phyloP scores from a whole-genome alignment of 2,329 filamentous ascomycete species.

The Neonectria punicea region DNA sequence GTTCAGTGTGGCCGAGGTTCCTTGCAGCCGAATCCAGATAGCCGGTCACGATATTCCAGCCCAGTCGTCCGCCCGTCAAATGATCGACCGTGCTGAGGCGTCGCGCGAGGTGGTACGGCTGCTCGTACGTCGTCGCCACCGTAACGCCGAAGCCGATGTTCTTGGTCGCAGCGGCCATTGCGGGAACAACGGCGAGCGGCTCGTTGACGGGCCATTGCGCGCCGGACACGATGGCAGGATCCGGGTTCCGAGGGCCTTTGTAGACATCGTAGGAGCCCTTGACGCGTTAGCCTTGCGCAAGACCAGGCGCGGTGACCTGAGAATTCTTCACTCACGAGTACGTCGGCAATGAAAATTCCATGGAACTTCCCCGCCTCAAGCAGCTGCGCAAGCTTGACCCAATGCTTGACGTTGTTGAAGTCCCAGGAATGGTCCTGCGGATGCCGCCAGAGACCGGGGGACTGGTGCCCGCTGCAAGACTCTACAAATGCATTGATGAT shows the following conservation, averaged over 20 bases:
- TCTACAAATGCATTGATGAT: conserved; percentile 57
- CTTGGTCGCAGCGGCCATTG: conserved; percentile 74
- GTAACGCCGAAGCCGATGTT: conserved; percentile 77
- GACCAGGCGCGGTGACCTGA: not conserved
- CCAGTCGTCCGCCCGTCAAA: conserved; percentile 67
- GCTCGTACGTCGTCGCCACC: conserved; percentile 74
- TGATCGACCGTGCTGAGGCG: conserved; percentile 75
- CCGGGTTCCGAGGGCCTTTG: conserved; percentile 61
- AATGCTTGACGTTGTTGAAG: conserved; percentile 70
- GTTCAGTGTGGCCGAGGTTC: conserved; percentile 68
- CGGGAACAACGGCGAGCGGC: conserved; percentile 67
- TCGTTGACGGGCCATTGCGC: conserved; percentile 80
- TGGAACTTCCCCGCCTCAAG: conserved; percentile 65
- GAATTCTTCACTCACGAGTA: conserved; percentile 45
- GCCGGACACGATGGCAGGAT: conserved; percentile 68
- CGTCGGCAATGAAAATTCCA: conserved; percentile 74
- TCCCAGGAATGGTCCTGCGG: conserved; percentile 70
- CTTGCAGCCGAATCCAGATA: conserved; percentile 74
- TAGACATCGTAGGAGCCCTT: conserved; percentile 75
- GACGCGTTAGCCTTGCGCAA: not conserved
- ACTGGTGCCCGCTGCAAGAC: conserved; percentile 57
- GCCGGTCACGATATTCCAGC: conserved; percentile 69
- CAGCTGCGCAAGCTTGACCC: conserved; percentile 61
- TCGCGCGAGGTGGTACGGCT: conserved; percentile 73
- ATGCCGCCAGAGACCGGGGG: conserved; percentile 65